These are phyloP conservation scores for Botrytis sinoallii DNA, from an alignment of 2,329 filamentous ascomycete species.

Conservation along the genomic window DNA sequence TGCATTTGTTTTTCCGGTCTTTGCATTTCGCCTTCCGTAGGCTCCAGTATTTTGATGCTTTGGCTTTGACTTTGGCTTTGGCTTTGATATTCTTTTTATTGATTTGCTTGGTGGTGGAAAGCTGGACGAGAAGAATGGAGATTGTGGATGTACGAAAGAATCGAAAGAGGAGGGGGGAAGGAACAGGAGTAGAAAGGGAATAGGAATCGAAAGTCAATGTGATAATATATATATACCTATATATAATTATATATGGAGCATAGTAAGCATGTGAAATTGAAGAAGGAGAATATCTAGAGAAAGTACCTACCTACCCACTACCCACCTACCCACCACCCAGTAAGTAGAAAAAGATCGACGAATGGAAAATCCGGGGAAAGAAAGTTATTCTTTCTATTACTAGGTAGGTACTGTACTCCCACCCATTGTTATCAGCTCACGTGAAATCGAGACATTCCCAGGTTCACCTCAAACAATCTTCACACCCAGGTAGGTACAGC, in stretches of 20 bases:
- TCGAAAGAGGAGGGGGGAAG: not conserved
- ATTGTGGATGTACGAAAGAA: not conserved
- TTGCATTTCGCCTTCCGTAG: not conserved
- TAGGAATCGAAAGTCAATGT: not conserved
- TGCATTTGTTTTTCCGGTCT: not conserved
- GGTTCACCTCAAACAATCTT: not conserved
- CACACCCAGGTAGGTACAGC: too few species aligned
- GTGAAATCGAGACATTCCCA: not conserved
- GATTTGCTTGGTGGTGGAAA: not conserved
- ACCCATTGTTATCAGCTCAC: not conserved
- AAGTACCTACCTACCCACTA: not conserved
- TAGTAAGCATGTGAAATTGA: not conserved
- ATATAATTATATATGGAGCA: not conserved
- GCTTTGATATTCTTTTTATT: not conserved
- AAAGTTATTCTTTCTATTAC: not conserved
- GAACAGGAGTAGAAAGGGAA: too few species aligned
- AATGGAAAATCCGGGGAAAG: not conserved
- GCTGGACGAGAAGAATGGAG: not conserved
- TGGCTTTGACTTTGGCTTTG: not conserved
- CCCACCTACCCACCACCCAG: not conserved
- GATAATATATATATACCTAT: too few species aligned
- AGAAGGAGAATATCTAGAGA: not conserved
- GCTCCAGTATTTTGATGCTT: slow-evolving; percentile 8
- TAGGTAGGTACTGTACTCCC: too few species aligned
- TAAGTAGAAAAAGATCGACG: not conserved